Conservation (phyloP, 805 yeast genomes). For the Candida adriatica region DNA sequence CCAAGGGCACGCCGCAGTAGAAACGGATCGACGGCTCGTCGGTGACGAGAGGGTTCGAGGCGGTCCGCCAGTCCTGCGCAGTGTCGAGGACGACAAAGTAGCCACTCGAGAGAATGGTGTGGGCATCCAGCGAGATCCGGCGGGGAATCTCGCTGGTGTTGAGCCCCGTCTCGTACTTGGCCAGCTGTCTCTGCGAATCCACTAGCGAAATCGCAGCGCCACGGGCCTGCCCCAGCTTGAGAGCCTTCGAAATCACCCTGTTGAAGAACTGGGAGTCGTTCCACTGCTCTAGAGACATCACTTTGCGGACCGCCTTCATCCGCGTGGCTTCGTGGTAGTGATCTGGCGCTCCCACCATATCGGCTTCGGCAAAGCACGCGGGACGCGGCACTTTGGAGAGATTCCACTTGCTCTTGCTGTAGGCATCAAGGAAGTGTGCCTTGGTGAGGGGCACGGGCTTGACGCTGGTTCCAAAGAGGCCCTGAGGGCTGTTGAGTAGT, state of each 20-base stretch:
- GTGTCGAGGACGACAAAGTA: slow-evolving; percentile 54
- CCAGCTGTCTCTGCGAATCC: slow-evolving; percentile 38
- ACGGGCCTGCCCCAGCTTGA: slow-evolving; percentile 35
- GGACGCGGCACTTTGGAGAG: slow-evolving; percentile 52
- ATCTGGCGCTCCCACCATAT: slow-evolving; percentile 55
- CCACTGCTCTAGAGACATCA: slow-evolving; percentile 43
- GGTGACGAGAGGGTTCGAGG: slow-evolving; percentile 54
- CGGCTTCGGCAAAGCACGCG: slow-evolving; percentile 37
- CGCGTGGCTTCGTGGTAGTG: slow-evolving; percentile 43
- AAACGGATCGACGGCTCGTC: slow-evolving; percentile 54
- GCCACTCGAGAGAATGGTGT: slow-evolving; percentile 53
- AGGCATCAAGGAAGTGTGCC: slow-evolving; percentile 49
- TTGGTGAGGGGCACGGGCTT: slow-evolving; percentile 40
- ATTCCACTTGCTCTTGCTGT: slow-evolving; percentile 50
- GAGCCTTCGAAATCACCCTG: slow-evolving; percentile 30
- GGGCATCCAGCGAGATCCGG: slow-evolving; percentile 57
- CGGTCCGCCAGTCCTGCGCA: slow-evolving; percentile 62
- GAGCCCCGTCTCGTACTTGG: slow-evolving; percentile 43
- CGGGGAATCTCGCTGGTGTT: slow-evolving; percentile 47
- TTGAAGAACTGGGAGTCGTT: slow-evolving; percentile 32
- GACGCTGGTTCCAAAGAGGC: too few species aligned
- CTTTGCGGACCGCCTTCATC: slow-evolving; percentile 35
- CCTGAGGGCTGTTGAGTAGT: too few species aligned
- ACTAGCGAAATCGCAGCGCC: slow-evolving; percentile 59
- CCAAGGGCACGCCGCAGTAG: slow-evolving; percentile 60